Percentiles rank a stretch among this genome's conserved stretches.
These are phyloP conservation scores for Claviceps cyperi DNA, from an alignment of 2,329 filamentous ascomycete species.

Conservation along the genomic window DNA sequence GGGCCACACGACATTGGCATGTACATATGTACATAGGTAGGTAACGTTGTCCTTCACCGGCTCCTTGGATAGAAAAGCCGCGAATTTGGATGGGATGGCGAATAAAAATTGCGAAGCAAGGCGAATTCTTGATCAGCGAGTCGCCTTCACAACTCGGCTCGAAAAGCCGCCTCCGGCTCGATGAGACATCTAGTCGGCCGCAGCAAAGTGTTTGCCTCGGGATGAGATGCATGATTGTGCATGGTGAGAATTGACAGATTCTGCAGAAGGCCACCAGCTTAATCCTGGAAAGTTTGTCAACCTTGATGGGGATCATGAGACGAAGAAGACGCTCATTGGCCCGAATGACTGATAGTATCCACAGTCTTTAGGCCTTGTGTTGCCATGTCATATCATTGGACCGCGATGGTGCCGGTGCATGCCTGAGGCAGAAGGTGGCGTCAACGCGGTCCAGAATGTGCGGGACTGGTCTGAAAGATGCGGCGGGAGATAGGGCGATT, in stretches of 20 bases:
- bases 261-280: neutral
- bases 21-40: too few species aligned
- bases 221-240: too few species aligned
- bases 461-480: slow-evolving; percentile 14
- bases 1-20: too few species aligned
- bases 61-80: too few species aligned
- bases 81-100: too few species aligned
- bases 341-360: neutral
- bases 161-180: too few species aligned
- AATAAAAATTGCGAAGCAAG: too few species aligned
- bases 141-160: too few species aligned
- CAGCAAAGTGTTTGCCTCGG: too few species aligned
- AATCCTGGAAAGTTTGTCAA: neutral
- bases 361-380: slow-evolving; percentile 1
- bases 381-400: slow-evolving; percentile 4
- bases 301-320: slow-evolving; percentile 3
- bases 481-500: slow-evolving; percentile 6
- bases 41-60: too few species aligned
- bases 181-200: too few species aligned
- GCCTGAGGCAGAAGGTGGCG: slow-evolving; percentile 18
- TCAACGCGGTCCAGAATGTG: slow-evolving; percentile 11
- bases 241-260: neutral
- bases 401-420: slow-evolving; percentile 3
- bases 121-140: too few species aligned
- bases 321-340: slow-evolving; percentile 1